phyloP scores from a whole-genome alignment of 2,329 filamentous ascomycete genomes.

The Blastomyces emzantsi region DNA sequence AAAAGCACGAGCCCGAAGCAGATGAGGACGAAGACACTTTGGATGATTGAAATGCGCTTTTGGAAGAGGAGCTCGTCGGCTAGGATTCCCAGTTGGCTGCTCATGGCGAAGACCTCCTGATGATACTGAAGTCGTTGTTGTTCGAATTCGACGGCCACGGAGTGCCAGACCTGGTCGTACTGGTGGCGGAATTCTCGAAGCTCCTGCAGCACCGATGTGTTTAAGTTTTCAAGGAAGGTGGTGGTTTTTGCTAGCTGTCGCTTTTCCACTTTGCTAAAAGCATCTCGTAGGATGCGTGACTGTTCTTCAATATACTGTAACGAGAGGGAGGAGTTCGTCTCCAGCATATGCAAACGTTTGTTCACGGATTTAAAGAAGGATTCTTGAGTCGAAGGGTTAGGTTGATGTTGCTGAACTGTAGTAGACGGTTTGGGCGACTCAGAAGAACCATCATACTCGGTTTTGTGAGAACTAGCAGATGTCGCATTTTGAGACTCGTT shows the following conservation, averaged over 20 bases:
- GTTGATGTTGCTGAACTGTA: constrained; percentile 41
- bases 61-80: constrained; percentile 81
- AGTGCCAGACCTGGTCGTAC: constrained; percentile 96
- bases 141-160: constrained; percentile 84
- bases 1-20: constrained; percentile 87
- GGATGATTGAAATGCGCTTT: constrained; percentile 89
- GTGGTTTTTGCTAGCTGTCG: constrained; percentile 77
- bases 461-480: constrained; percentile 1
- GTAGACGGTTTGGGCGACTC: constrained; percentile 27
- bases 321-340: constrained; percentile 85
- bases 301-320: constrained; percentile 96
- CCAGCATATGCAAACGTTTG: constrained; percentile 82
- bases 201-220: constrained; percentile 75
- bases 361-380: constrained; percentile 96
- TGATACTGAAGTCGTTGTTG: constrained; percentile 77
- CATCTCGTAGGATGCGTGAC: constrained; percentile 79
- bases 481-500: constrained; percentile 22
- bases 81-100: constrained; percentile 69
- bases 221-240: constrained; percentile 73
- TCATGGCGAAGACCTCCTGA: constrained; percentile 73
- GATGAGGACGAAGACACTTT: constrained; percentile 75
- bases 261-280: constrained; percentile 77
- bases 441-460: constrained; percentile 9
- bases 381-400: constrained; percentile 82
- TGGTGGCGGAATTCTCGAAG: constrained; percentile 68